Base-by-base conservation (phyloP, 495 filamentous ascomycete genomes). In the Cairneyella variabilis region DNA sequence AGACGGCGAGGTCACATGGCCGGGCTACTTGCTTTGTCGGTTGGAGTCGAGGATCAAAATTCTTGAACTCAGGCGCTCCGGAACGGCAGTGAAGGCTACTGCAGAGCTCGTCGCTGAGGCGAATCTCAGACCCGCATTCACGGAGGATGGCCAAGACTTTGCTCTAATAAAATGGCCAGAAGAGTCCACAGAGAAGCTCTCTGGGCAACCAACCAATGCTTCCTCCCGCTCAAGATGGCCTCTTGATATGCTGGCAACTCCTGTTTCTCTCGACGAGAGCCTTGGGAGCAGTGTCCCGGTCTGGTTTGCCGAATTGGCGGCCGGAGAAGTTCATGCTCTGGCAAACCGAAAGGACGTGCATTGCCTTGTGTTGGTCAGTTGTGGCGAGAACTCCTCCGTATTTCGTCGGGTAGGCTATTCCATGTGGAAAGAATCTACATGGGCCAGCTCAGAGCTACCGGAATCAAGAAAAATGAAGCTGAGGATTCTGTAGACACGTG, bases 371-470 rank as follows among this genome's bases (percentile, higher is more conserved):
- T 27, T 46, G 42, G 4, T 46, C 28, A 27, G 12, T 6, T 46
- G 20, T 46, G 42, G 22, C 42, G 42, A 46, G 22, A 26, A 46
- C 6, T 16, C 18, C 42, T 27, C 22, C 12, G 28, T 11, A 1
- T 46, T 46, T 46, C 42, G 42, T 46, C 42, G 42, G 17, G 22
- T 46, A 27, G 42, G 42, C 2, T 46, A 46, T 46, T 46, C 22
- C 22, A 46, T 25, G 42, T 46, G 42, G 18, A 10, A 46, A 46
- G 42, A 46, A 11, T 5, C 18, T 25, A 27, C 10, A 0, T 46
- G 42, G 42, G 42, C 20, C 14, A 27, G 8, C 42, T 27, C 42
- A 46, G 42, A 25, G 4, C 42, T 46, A 16, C 42, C 42, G 42
- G 42, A 46, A 46, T 1, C 42, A 27, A 46, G 42, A 27, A 46